Percentiles rank a stretch among this genome's conserved stretches.
Conservation (phyloP, 1,284 basidiomycete genomes). For the Cryptococcus amylolentus region DNA sequence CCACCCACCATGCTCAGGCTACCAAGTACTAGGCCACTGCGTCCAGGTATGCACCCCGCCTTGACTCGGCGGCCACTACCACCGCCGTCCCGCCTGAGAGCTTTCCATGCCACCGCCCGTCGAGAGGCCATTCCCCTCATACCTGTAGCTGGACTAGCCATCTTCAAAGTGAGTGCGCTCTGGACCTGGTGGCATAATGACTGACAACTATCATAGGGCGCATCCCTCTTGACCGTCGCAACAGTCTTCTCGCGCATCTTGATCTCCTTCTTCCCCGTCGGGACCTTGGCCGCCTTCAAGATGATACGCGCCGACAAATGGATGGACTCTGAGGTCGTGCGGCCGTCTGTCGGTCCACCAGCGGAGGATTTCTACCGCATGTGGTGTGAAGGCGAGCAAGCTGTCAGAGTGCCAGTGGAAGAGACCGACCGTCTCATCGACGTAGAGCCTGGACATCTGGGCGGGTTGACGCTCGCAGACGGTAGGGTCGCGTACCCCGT, state of each 20-base stretch:
- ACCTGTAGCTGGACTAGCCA: slow-evolving; percentile 29
- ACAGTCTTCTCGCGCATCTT: slow-evolving; percentile 43
- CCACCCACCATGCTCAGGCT: no score
- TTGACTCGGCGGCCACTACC: neutral
- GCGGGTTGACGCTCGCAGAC: slow-evolving; percentile 20
- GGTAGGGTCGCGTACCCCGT: slow-evolving; percentile 31
- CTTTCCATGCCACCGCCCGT: slow-evolving; percentile 39
- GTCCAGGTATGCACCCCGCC: neutral
- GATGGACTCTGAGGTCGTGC: slow-evolving; percentile 21
- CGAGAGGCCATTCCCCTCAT: slow-evolving; percentile 43
- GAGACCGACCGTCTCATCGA: slow-evolving; percentile 18
- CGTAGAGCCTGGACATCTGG: slow-evolving; percentile 18
- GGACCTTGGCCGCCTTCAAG: slow-evolving; percentile 33
- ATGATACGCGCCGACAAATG: slow-evolving; percentile 23
- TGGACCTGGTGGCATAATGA: neutral
- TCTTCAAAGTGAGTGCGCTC: slow-evolving; percentile 40
- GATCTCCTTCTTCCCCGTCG: slow-evolving; percentile 47
- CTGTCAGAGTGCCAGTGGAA: slow-evolving; percentile 16
- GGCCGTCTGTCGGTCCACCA: slow-evolving; percentile 27
- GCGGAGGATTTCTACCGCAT: slow-evolving; percentile 42
- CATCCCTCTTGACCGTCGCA: slow-evolving; percentile 44
- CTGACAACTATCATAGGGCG: slow-evolving; percentile 47
- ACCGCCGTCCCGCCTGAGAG: neutral
- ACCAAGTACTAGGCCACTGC: no score
- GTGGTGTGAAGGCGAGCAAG: slow-evolving; percentile 43